Evolutionary conservation across 805 yeast species (phyloP).

Genomic region (Cephaloascus albidus): DNA sequence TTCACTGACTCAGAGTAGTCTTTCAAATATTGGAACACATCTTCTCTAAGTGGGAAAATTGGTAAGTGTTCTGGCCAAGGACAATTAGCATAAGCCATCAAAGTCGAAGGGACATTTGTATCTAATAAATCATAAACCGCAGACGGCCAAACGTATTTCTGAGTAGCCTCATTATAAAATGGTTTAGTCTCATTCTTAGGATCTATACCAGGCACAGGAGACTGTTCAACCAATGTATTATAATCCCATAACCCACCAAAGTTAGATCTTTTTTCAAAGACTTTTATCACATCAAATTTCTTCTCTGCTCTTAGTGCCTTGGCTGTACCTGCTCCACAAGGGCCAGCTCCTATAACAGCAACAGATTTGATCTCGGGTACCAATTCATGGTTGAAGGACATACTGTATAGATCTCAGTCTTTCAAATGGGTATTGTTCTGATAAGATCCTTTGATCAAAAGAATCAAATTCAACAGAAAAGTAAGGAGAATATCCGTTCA

Average conservation of each 20-base stretch:
- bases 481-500: neutral
- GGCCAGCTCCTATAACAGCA: constrained; percentile 75
- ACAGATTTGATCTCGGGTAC: constrained; percentile 20
- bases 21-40: constrained; percentile 53
- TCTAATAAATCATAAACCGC: constrained; percentile 61
- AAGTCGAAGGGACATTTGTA: constrained; percentile 54
- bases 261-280: constrained; percentile 49
- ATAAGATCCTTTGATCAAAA: neutral
- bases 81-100: constrained; percentile 57
- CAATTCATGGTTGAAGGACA: neutral
- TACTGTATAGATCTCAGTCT: neutral
- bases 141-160: constrained; percentile 29
- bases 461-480: neutral
- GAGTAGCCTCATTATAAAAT: constrained; percentile 3
- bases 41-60: constrained; percentile 48
- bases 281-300: constrained; percentile 34
- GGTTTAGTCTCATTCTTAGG: constrained; percentile 9
- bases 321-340: constrained; percentile 59
- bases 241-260: constrained; percentile 83
- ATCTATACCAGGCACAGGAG: constrained; percentile 12
- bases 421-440: neutral
- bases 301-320: constrained; percentile 51
- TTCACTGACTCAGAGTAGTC: constrained; percentile 40
- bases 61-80: constrained; percentile 40
- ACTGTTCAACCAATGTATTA: constrained; percentile 18